Evolutionary conservation across 2,329 filamentous ascomycete genomes (phyloP), one percentile per base, ranked within the genome.

Genomic region (Trichoderma breve): DNA sequence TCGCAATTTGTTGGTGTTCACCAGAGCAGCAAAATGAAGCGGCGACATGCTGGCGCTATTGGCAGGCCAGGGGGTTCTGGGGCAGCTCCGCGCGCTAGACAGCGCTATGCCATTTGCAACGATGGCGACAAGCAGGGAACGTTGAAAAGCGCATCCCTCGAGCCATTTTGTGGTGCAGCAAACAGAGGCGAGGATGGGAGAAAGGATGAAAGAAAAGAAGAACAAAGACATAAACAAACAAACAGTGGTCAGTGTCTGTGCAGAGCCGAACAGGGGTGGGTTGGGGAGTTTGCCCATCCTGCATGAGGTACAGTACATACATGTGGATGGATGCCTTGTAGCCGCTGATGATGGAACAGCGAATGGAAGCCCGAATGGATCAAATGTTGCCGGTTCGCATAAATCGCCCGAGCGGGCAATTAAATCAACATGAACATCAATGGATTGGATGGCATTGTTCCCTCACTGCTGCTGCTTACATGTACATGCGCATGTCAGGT

Each of bases 1-100:
- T 72, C 71, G 71, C 67, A 65, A 64, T 65, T 65, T 72, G 71
- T 57, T 72, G 58, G 60, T 62, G 55, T 69, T 72, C 43, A 36
- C 15, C 15, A n/a, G 3, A 43, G 15, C 62, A 57, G 51, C 36
- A 51, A 65, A 71, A 51, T 53, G 39, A 34, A 26, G 62, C 62
- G 43, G 36, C 57, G 51, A 51, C 60, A 36, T 47, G 51, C 65
- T 47, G 67, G 58, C 67, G 65, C 71, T 72, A 72, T 72, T 72
- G 60, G 71, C 60, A 63, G 36, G 43, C 24, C 47, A n/a, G 11
- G 69, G 61, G 26, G 34, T 8, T 62, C 39, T 26, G 62, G 64
- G 64, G 47, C 32, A 30, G 34, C 66, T 69, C 55, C 66, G 66
- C 66, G 66, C 66, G 57, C 67, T 70, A 70, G 67, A 24, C 47